A percentile compares a stretch with the other conserved stretches of the same genome.
These are phyloP conservation scores for Solanum acaule DNA, from an alignment of 257 asterid genomes.

Conservation along the genomic window DNA sequence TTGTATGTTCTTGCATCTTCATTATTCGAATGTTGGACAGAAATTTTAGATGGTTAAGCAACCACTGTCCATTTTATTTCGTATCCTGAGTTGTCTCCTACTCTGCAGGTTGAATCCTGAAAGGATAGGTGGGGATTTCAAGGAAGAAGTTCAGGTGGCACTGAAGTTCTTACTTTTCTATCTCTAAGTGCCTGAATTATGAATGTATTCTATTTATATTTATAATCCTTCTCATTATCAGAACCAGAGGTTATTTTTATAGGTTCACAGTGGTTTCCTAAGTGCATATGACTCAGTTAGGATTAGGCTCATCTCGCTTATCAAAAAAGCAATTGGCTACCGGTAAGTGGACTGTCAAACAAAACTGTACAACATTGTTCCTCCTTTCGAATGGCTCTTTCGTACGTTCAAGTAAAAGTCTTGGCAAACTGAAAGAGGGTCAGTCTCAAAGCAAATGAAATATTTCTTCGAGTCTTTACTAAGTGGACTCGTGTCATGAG, in stretches of 20 bases:
- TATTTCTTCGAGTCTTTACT: background rate
- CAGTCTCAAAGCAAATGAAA: no score
- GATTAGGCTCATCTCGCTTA: slow-evolving; percentile 65
- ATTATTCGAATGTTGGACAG: background rate
- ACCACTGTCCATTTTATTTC: background rate
- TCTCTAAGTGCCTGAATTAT: background rate
- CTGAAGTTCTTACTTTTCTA: background rate
- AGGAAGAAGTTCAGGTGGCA: slow-evolving; percentile 79
- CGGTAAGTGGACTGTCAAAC: slow-evolving; percentile 30
- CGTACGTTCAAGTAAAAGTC: background rate
- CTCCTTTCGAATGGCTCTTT: background rate
- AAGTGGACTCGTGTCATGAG: background rate
- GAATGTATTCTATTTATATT: background rate
- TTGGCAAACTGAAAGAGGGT: background rate
- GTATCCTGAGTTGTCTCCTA: slow-evolving; percentile 19
- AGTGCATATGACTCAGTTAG: slow-evolving; percentile 94
- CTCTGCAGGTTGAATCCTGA: slow-evolving; percentile 83
- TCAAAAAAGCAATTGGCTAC: slow-evolving; percentile 71
- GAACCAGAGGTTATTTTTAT: slow-evolving; percentile 11
- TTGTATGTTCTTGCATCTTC: background rate
- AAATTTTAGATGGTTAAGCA: background rate
- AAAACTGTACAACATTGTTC: background rate
- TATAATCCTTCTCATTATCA: background rate
- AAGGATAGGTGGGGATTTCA: slow-evolving; percentile 91
- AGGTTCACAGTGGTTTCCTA: slow-evolving; percentile 96